Percentiles rank a stretch among this genome's conserved stretches.
These are phyloP conservation scores for Xylaria longipes DNA, from an alignment of 495 filamentous ascomycete genomes.

Conservation along the genomic window DNA sequence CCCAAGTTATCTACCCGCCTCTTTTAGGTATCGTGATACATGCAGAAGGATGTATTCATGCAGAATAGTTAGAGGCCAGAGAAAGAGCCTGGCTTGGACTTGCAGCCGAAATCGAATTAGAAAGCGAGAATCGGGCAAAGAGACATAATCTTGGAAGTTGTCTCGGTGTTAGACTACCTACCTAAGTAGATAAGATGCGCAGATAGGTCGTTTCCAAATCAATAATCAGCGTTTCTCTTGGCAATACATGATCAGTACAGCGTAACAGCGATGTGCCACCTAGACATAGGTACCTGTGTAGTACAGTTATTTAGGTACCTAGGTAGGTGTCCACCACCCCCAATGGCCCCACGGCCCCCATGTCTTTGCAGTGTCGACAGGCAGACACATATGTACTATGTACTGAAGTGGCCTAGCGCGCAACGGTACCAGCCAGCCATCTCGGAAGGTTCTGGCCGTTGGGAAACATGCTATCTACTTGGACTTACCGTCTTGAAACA, in stretches of 20 bases:
- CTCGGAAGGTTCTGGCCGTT: not conserved
- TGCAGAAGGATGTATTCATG: not conserved
- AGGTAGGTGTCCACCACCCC: not conserved
- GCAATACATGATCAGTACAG: not conserved
- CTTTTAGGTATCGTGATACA: constrained; percentile 7
- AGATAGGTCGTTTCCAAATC: constrained; percentile 20
- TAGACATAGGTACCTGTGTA: too few species aligned
- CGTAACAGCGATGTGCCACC: not conserved
- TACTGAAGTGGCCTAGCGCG: not conserved
- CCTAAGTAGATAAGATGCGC: constrained; percentile 14
- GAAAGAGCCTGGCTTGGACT: not conserved
- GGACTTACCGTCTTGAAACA: not conserved
- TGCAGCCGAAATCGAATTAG: not conserved
- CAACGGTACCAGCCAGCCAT: not conserved
- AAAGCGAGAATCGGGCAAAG: not conserved
- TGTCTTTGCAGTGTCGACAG: not conserved
- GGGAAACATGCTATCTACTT: not conserved
- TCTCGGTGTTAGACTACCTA: not conserved
- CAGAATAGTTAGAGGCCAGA: not conserved
- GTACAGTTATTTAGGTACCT: not conserved
- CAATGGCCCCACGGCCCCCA: not conserved
- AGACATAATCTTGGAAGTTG: constrained; percentile 1
- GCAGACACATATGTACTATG: not conserved
- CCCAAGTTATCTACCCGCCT: not conserved
- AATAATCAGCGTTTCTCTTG: constrained; percentile 21